Percentiles rank a stretch among this genome's conserved stretches.
Conservation (phyloP, 352 stramenopile species). For the Pythium periplocum region DNA sequence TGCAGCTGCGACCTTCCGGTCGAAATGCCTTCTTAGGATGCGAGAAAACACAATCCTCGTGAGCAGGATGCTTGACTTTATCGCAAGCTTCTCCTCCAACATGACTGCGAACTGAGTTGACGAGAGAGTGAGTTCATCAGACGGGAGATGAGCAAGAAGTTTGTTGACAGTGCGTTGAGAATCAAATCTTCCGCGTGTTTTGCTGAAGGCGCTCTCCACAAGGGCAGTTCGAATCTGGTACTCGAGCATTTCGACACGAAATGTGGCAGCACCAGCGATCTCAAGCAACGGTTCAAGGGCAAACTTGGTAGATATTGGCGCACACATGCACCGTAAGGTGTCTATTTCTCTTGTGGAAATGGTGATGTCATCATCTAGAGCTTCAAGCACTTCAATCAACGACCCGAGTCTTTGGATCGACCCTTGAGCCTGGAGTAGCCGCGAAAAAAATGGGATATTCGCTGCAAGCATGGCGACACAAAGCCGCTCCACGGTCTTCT, state of each 20-base stretch:
- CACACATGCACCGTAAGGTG: too few species aligned
- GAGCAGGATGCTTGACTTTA: constrained; percentile 21
- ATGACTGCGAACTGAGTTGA: constrained; percentile 21
- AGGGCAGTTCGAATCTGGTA: constrained; percentile 37
- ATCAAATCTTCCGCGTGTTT: constrained; percentile 22
- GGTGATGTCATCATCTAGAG: too few species aligned
- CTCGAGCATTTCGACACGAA: constrained; percentile 41
- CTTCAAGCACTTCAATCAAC: too few species aligned
- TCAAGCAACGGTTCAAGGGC: constrained; percentile 14
- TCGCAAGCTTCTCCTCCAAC: constrained; percentile 29
- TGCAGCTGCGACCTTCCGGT: constrained; percentile 1
- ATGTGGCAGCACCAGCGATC: constrained; percentile 20
- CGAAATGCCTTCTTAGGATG: constrained; percentile 16
- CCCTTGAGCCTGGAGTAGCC: too few species aligned
- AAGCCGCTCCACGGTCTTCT: background rate
- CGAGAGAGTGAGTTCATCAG: constrained; percentile 6
- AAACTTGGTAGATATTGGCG: background rate
- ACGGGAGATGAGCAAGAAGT: constrained; percentile 15
- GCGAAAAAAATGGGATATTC: background rate
- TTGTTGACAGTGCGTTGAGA: constrained; percentile 21
- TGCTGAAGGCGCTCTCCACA: constrained; percentile 11
- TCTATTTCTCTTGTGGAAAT: too few species aligned
- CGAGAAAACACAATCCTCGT: constrained; percentile 27
- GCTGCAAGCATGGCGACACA: constrained; percentile 6
- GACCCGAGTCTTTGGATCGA: too few species aligned